Evolutionary conservation across 2,329 filamentous ascomycete genomes (phyloP).

Genomic region (Pyricularia pennisetigena): DNA sequence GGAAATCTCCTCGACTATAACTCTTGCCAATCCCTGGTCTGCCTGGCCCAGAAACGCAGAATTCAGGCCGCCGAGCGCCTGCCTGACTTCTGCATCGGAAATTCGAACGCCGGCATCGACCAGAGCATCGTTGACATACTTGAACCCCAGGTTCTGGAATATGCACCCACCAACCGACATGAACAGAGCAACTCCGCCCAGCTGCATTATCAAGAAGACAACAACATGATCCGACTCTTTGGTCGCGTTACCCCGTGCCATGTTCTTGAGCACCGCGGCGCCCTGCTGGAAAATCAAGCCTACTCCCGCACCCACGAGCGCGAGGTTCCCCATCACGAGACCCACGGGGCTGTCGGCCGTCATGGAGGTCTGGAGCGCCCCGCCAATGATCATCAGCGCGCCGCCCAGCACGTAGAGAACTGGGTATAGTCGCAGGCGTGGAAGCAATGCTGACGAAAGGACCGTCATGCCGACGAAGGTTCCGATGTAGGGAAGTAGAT

Average conservation of each 20-base stretch:
- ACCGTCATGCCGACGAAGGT: constrained; percentile 18
- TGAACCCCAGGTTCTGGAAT: constrained; percentile 20
- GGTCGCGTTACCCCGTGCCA: neutral
- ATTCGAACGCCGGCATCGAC: constrained; percentile 5
- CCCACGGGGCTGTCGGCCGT: neutral
- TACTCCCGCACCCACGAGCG: constrained; percentile 20
- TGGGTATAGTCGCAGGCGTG: constrained; percentile 25
- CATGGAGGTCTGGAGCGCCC: constrained; percentile 11
- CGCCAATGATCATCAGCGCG: constrained; percentile 15
- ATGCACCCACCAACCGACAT: constrained; percentile 18
- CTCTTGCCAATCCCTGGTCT: neutral
- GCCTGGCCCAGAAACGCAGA: neutral
- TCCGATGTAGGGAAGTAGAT: constrained; percentile 31
- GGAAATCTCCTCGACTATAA: constrained; percentile 14
- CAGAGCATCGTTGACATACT: constrained; percentile 11
- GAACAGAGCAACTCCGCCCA: constrained; percentile 17
- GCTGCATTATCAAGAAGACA: constrained; percentile 22
- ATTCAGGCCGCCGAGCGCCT: neutral
- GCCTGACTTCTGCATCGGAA: neutral
- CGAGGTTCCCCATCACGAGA: constrained; percentile 18
- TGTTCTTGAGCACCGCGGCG: constrained; percentile 17
- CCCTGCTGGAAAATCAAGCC: constrained; percentile 21
- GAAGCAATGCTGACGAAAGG: constrained; percentile 24
- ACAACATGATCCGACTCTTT: constrained; percentile 17
- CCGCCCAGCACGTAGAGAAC: constrained; percentile 20